Evolutionary conservation across 2,329 filamentous ascomycete species (phyloP), one percentile per base, ranked within the genome.

Genomic region (Colletotrichum kahawae): DNA sequence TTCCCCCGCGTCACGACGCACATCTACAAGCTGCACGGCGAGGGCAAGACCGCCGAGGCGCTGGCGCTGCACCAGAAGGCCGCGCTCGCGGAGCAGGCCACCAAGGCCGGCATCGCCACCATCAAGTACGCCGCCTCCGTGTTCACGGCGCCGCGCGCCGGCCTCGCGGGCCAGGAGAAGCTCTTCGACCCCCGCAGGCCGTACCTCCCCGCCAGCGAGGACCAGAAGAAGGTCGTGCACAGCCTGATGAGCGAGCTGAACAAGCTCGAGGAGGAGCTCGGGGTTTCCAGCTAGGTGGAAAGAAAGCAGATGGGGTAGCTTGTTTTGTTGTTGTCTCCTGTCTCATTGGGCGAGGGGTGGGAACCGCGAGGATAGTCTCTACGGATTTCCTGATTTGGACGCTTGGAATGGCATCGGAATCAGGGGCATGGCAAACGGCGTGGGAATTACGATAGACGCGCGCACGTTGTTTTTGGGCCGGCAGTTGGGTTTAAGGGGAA

Each of bases 61-160:
- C 78, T 93, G 75, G 85, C 84, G 67, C 81, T 94, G 80, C 92
- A 94, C 78, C 84, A 87, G 71, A 89, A 88, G 80, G 90, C 92
- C 0, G 91, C 92, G 9, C 82, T 94, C 67, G 92, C 92, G 0
- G 93, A 95, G 82, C 89, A 89, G 71, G 89, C 90, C 1, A 90
- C 90, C 79, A 94, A 94, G 83, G 87, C 88, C 13, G 93, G 93
- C 7, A 93, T 94, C 78, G 92, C 92, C 10, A 87, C 88, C 3
- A 91, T 90, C n/a, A 94, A 95, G 83, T 94, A 93, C 80, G 93
- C 92, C 0, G 92, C 91, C 0, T 88, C 90, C 4, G 83, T 92
- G 36, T 91, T 89, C 77, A 90, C 90, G 38, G 93, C 91, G 2
- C 87, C 82, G 71, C 82, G 83, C 67, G 92, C 92, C 2, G 91